phyloP scores from a whole-genome alignment of 768 basidiomycete species.

The Lactarius akahatsu region DNA sequence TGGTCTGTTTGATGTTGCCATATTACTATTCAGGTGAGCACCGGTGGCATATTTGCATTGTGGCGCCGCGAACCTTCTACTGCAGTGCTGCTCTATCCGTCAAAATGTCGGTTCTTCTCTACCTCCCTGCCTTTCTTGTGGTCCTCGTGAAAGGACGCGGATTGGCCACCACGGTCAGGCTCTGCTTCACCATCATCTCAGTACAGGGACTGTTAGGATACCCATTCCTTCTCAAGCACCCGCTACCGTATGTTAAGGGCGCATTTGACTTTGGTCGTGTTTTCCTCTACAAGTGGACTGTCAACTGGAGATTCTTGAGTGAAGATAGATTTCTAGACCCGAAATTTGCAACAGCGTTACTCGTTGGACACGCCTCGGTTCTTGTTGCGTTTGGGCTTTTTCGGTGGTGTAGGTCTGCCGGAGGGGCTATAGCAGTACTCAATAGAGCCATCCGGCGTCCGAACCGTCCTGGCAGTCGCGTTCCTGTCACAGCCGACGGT shows the following conservation, averaged over 20 bases:
- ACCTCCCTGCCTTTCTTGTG: constrained; percentile 84
- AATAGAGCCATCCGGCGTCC: constrained; percentile 54
- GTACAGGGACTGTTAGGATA: constrained; percentile 62
- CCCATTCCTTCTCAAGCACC: constrained; percentile 65
- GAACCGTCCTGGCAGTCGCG: constrained; percentile 45
- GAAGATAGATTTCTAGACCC: constrained; percentile 74
- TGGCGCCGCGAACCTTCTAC: constrained; percentile 23
- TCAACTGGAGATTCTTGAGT: constrained; percentile 90
- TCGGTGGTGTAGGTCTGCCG: constrained; percentile 76
- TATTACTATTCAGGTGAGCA: constrained; percentile 70
- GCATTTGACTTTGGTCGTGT: constrained; percentile 87
- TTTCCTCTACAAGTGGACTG: constrained; percentile 96
- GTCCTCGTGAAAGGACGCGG: constrained; percentile 76
- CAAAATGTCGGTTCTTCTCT: constrained; percentile 93
- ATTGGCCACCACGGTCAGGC: constrained; percentile 49
- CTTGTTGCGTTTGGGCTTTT: constrained; percentile 66
- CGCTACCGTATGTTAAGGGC: constrained; percentile 61
- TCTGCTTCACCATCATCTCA: constrained; percentile 46
- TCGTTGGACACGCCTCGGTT: constrained; percentile 61
- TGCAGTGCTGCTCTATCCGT: constrained; percentile 77
- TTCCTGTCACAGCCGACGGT: constrained; percentile 63
- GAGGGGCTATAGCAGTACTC: constrained; percentile 61
- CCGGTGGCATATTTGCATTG: not conserved
- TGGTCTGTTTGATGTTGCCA: constrained; percentile 59
- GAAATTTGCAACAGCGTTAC: constrained; percentile 57